Conservation (phyloP, 495 filamentous ascomycete species). For the Durotheca rogersii region DNA sequence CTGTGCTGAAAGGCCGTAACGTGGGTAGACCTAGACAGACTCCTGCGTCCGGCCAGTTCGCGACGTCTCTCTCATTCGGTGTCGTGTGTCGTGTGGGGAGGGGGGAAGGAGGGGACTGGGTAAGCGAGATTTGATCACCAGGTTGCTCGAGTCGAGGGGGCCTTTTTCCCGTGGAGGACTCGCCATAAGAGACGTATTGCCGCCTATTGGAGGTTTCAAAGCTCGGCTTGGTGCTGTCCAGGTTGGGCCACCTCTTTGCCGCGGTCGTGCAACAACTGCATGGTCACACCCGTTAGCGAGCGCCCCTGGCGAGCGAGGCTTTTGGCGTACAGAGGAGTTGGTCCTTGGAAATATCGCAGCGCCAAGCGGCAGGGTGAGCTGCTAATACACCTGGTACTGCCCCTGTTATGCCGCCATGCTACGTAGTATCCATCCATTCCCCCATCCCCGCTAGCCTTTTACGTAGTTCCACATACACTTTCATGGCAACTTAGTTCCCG, state of each 20-base stretch:
- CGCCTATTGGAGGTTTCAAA: too few relatives aligned
- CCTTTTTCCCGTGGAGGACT: neutral
- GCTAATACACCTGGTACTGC: neutral
- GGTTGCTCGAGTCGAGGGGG: neutral
- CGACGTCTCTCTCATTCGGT: too few relatives aligned
- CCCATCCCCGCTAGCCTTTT: slow-evolving; percentile 20
- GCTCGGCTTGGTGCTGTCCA: too few relatives aligned
- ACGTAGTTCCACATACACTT: slow-evolving; percentile 16
- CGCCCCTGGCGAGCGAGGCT: too few relatives aligned
- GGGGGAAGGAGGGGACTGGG: neutral
- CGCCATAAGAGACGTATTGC: neutral
- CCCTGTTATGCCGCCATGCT: too few relatives aligned
- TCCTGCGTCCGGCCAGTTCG: neutral
- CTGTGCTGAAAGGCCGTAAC: slow-evolving; percentile 5
- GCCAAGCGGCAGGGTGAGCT: neutral
- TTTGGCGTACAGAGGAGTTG: neutral
- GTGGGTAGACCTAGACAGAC: slow-evolving; percentile 3
- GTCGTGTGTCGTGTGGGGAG: too few relatives aligned
- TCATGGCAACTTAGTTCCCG: slow-evolving; percentile 28
- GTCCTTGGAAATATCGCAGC: neutral
- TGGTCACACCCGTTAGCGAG: neutral
- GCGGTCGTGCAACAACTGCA: too few relatives aligned
- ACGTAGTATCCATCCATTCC: neutral
- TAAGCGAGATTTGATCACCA: neutral
- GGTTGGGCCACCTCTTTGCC: too few relatives aligned